Evolutionary conservation across 371 early-diverging fungal genomes (phyloP).

Genomic region (Batrachochytrium dendrobatidis): DNA sequence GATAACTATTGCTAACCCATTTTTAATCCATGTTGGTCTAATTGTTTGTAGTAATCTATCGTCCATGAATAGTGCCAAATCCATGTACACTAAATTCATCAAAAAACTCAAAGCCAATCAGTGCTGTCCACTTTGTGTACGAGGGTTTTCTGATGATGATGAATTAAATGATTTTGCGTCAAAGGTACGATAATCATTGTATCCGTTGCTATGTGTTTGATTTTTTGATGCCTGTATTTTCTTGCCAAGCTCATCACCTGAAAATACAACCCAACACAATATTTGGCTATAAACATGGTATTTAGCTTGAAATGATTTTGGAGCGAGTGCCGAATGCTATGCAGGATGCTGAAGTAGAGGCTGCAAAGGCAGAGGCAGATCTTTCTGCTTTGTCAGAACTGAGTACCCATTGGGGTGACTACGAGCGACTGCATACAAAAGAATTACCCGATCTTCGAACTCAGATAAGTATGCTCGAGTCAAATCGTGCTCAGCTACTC

Average conservation of each 20-base stretch:
- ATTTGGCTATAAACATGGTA: no score
- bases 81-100: constrained; percentile 55
- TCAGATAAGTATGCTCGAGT: background rate
- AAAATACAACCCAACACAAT: background rate
- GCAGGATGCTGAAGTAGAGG: constrained; percentile 29
- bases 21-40: no score
- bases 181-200: constrained; percentile 28
- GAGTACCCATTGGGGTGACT: constrained; percentile 38
- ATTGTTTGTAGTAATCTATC: constrained; percentile 14
- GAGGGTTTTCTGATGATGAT: constrained; percentile 41
- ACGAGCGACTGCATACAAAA: constrained; percentile 27
- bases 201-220: background rate
- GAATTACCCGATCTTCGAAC: constrained; percentile 34
- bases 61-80: constrained; percentile 41
- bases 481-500: background rate
- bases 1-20: no score
- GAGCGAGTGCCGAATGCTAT: constrained; percentile 43
- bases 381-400: constrained; percentile 27
- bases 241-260: background rate
- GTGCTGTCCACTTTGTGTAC: constrained; percentile 67
- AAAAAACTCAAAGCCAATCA: constrained; percentile 37
- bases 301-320: constrained; percentile 29
- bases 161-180: constrained; percentile 46
- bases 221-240: background rate
- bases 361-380: background rate